Base-by-base conservation (phyloP, 805 yeast genomes). In the Blastobotrys americana region DNA sequence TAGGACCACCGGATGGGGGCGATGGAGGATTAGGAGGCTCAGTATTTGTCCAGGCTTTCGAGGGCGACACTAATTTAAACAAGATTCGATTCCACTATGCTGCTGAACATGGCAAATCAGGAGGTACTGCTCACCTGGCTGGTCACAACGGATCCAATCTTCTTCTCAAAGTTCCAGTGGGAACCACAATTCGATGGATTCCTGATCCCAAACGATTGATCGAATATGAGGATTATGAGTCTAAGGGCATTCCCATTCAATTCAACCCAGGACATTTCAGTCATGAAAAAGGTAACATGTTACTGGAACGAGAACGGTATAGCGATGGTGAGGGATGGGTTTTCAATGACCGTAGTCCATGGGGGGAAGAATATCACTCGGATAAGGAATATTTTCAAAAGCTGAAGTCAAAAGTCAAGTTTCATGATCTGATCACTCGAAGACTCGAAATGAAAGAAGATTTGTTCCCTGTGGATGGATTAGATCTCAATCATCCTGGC, bases 1-100 rank as follows among this genome's bases (percentile, higher is more conserved):
- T 74, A 16, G 98, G 98, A 0, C 97, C 98, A 0, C 95, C 98
- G 0, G 95, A 89, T 63, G 98, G 98, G n/a, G 98, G 98, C 6
- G 97, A 93, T 65, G 98, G 98, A 23, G 98, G 97, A 3, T 68
- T 72, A 49, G 98, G 98, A 18, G 98, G 98, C 2, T 73, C 81
- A 43, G 74, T 93, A 2, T 90, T 82, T 59, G 77, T 93, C 2
- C 85, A 82, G 58, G 96, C 95, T 2, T 79, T 81, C 1, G 77
- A 77, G 41, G 84, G 84, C 18, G 55, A 84, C 36, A 75, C 79
- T 31, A 81, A 93, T 3, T 63, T 93, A 47, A 87, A 86, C 54
- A 78, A 78, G 48, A 56, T 90, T 22, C 74, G 74, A 48, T 74
- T 82, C 31, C 73, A 73, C 13, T 87, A 88, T 62, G 68, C 68